phyloP scores from a whole-genome alignment of 495 filamentous ascomycete species.

The Paragyromitra xinjiangensis region DNA sequence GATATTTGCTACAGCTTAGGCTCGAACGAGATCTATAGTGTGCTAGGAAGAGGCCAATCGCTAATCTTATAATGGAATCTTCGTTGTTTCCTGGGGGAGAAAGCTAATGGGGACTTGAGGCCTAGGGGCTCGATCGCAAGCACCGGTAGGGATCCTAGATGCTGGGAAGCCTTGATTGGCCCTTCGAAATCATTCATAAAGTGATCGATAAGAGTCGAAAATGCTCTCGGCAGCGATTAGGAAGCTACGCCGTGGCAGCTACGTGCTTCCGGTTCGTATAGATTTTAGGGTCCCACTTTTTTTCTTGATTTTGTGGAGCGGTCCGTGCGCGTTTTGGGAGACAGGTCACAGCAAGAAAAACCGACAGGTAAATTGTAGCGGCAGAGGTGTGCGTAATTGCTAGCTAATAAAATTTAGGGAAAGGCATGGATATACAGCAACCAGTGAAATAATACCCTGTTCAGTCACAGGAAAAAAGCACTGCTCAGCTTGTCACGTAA shows the following conservation, averaged over 20 bases:
- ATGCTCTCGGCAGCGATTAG: slow-evolving; percentile 16
- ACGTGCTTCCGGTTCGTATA: slow-evolving; percentile 6
- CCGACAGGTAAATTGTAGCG: neutral
- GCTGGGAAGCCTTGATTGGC: neutral
- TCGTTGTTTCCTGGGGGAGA: too few relatives aligned
- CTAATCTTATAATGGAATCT: too few relatives aligned
- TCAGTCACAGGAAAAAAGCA: neutral
- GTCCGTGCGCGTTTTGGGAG: slow-evolving; percentile 26
- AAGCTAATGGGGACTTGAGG: too few relatives aligned
- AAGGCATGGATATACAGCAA: slow-evolving; percentile 7
- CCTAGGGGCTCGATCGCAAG: too few relatives aligned
- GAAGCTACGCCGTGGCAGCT: slow-evolving; percentile 15
- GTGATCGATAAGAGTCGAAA: slow-evolving; percentile 3
- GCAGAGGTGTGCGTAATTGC: neutral
- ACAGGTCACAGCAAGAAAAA: slow-evolving; percentile 14
- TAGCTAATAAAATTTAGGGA: slow-evolving; percentile 2
- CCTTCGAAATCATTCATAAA: neutral
- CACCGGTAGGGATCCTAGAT: neutral
- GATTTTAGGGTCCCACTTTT: slow-evolving; percentile 2
- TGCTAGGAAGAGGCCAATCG: too few relatives aligned
- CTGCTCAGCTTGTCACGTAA: slow-evolving; percentile 6
- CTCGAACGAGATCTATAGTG: too few relatives aligned
- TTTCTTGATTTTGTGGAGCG: slow-evolving; percentile 11
- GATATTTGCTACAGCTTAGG: too few relatives aligned
- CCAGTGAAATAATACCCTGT: slow-evolving; percentile 18